A percentile compares a stretch with the other conserved stretches of the same genome.
These are phyloP conservation scores for Cryptosporidium ubiquitum DNA, from an alignment of 169 alveolate genomes.

Conservation along the genomic window DNA sequence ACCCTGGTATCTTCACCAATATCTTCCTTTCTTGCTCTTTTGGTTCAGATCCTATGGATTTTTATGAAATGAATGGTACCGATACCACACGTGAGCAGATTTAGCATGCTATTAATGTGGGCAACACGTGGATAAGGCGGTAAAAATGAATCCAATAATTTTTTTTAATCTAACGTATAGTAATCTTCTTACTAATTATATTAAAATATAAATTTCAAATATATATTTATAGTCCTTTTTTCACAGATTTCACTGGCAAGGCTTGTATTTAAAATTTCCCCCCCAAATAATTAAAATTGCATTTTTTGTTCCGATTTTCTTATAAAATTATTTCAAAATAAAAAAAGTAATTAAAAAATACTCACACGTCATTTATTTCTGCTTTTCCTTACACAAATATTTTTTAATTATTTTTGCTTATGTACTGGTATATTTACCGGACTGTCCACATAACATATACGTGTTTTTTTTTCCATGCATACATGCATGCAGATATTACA, in stretches of 20 bases:
- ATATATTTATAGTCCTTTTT: background rate
- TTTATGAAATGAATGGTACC: slow-evolving; percentile 71
- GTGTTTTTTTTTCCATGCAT: slow-evolving; percentile 14
- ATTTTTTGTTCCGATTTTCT: background rate
- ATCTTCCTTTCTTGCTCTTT: slow-evolving; percentile 30
- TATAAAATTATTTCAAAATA: background rate
- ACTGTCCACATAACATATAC: slow-evolving; percentile 63
- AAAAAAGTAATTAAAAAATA: background rate
- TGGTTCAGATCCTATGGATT: slow-evolving; percentile 56
- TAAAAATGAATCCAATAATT: slow-evolving; percentile 53
- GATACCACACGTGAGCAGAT: slow-evolving; percentile 75
- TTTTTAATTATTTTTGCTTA: background rate
- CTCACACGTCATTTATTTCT: slow-evolving; percentile 6
- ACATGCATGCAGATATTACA: slow-evolving; percentile 51
- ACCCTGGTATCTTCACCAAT: slow-evolving; percentile 28
- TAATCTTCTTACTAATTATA: background rate
- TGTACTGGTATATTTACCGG: slow-evolving; percentile 44
- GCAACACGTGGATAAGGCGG: slow-evolving; percentile 77
- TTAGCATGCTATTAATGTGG: slow-evolving; percentile 75
- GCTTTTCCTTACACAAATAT: background rate
- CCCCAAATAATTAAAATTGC: background rate
- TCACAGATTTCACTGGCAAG: slow-evolving; percentile 17
- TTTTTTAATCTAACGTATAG: slow-evolving; percentile 66
- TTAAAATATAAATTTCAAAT: background rate
- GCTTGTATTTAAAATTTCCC: background rate